These are phyloP conservation scores for Schizopora paradoxa DNA, from an alignment of 1,284 basidiomycete genomes.

Conservation along the genomic window DNA sequence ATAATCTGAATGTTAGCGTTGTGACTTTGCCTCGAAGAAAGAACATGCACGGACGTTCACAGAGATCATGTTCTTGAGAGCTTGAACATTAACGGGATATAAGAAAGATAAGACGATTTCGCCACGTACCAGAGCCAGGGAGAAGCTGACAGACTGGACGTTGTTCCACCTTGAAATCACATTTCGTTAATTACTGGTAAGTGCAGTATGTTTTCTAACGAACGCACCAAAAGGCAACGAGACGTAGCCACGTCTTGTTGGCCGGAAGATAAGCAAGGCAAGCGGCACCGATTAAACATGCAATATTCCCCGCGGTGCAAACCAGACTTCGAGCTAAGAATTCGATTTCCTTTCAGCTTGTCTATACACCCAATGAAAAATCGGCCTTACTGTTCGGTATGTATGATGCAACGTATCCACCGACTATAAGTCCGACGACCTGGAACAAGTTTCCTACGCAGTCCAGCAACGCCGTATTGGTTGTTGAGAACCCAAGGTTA, in stretches of 20 bases:
- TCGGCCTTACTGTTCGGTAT: conserved; percentile 8
- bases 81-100: not conserved
- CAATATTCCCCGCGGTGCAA: conserved; percentile 10
- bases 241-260: conserved; percentile 8
- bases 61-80: conserved; percentile 12
- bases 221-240: conserved; percentile 12
- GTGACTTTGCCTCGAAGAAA: not conserved
- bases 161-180: too few relatives aligned
- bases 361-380: not conserved
- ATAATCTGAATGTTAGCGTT: not conserved
- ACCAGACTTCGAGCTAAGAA: conserved; percentile 12
- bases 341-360: not conserved
- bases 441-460: conserved; percentile 15
- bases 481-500: conserved; percentile 13
- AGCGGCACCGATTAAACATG: conserved; percentile 12
- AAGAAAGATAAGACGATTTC: not conserved
- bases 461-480: conserved; percentile 11
- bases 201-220: not conserved
- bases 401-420: conserved; percentile 12
- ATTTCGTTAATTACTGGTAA: too few relatives aligned
- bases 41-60: conserved; percentile 4
- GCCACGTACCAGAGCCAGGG: conserved; percentile 11
- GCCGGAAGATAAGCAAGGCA: conserved; percentile 9
- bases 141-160: conserved; percentile 13
- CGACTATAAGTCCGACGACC: conserved; percentile 7